Evolutionary conservation across 257 asterid genomes (phyloP).

Genomic region (Haberlea rhodopensis): DNA sequence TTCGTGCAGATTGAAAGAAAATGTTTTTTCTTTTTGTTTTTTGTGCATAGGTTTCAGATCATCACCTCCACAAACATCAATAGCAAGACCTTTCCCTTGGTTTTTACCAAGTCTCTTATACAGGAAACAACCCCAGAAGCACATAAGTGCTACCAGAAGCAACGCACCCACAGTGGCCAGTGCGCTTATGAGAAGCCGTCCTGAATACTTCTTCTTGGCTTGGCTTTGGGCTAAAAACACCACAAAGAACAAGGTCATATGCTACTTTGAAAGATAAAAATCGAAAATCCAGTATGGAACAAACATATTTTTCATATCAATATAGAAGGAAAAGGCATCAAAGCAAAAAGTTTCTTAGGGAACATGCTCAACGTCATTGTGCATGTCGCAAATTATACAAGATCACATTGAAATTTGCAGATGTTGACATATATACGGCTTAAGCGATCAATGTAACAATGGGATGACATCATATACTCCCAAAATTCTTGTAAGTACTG

Average conservation of each 20-base stretch:
- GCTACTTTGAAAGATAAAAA: constrained; percentile 1
- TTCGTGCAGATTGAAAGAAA: not conserved
- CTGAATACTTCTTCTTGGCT: constrained; percentile 69
- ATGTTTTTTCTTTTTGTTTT: too few species aligned
- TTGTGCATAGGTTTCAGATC: constrained; percentile 34
- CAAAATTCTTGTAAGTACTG: too few species aligned
- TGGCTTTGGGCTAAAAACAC: constrained; percentile 47
- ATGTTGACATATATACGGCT: too few species aligned
- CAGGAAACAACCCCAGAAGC: constrained; percentile 90
- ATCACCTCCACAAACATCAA: constrained; percentile 78
- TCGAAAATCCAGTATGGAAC: not conserved
- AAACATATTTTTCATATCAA: constrained; percentile 8
- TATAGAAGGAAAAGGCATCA: not conserved
- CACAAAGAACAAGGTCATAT: constrained; percentile 21
- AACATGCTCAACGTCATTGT: constrained; percentile 11
- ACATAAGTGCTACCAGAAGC: constrained; percentile 89
- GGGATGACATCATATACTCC: too few species aligned
- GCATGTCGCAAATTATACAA: too few species aligned
- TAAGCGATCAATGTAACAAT: too few species aligned
- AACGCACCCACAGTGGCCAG: constrained; percentile 87
- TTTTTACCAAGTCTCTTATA: constrained; percentile 78
- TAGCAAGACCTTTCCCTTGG: constrained; percentile 65
- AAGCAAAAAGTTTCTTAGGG: not conserved
- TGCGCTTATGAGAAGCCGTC: constrained; percentile 79
- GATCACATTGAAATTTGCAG: too few species aligned